phyloP scores from a whole-genome alignment of 208 protist genomes.

The Leishmania major region DNA sequence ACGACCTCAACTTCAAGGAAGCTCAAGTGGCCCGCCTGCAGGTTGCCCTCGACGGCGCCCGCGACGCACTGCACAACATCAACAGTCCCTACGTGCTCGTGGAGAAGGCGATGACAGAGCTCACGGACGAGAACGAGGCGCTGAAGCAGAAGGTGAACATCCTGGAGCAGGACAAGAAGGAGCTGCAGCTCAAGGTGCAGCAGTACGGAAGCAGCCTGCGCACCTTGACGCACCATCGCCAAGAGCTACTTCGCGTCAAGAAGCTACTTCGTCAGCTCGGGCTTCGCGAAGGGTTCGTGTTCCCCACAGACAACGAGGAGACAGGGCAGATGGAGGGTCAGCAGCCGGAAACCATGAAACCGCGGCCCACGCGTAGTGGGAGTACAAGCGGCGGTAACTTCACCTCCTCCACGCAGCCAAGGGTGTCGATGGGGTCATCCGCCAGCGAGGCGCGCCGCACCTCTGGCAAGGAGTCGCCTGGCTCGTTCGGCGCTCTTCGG shows the following conservation, averaged over 20 bases:
- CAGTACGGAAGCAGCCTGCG: constrained; percentile 61
- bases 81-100: constrained; percentile 86
- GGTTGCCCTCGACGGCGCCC: constrained; percentile 67
- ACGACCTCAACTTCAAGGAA: constrained; percentile 74
- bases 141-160: constrained; percentile 49
- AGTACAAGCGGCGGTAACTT: no score
- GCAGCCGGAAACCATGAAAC: neutral
- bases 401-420: neutral
- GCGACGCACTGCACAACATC: constrained; percentile 83
- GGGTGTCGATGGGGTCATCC: neutral
- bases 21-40: constrained; percentile 75
- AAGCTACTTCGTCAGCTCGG: constrained; percentile 69
- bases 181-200: constrained; percentile 51
- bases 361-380: no score
- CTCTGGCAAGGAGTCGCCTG: neutral
- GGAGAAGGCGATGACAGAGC: constrained; percentile 69
- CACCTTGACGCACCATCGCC: constrained; percentile 66
- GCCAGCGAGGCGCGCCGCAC: neutral
- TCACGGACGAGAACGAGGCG: constrained; percentile 58
- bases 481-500: constrained; percentile 16
- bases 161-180: constrained; percentile 57
- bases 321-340: neutral
- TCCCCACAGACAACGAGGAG: constrained; percentile 15
- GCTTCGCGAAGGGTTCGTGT: constrained; percentile 45
- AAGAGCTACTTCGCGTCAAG: constrained; percentile 80